Conservation (phyloP, 257 asterid species). For the Cordia subcordata region DNA sequence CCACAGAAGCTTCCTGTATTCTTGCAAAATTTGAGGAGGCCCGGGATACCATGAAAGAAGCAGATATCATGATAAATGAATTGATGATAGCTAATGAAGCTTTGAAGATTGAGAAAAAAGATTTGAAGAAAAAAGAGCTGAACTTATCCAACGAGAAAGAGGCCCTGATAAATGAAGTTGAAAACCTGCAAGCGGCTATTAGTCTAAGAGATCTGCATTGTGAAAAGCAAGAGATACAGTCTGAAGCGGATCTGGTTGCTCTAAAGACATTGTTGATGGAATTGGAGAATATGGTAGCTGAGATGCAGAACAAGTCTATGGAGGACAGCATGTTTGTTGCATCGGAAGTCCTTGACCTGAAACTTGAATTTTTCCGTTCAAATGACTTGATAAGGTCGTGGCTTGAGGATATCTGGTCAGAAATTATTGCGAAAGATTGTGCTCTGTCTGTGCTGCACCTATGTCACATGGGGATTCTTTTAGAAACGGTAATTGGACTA, state of each 20-base stretch:
- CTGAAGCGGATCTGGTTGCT: conserved; percentile 43
- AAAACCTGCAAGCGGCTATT: conserved; percentile 50
- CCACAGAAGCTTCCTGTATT: conserved; percentile 76
- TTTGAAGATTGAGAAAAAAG: conserved; percentile 58
- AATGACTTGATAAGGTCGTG: conserved; percentile 48
- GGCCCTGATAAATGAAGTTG: conserved; percentile 40
- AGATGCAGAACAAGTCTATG: conserved; percentile 35
- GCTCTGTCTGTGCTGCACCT: conserved; percentile 82
- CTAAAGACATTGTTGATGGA: conserved; percentile 49
- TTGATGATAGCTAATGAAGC: conserved; percentile 84
- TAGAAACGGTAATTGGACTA: conserved; percentile 77
- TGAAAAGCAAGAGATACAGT: conserved; percentile 42
- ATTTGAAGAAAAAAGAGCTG: conserved; percentile 46
- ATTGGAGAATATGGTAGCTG: conserved; percentile 56
- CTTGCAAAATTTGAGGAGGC: conserved; percentile 87
- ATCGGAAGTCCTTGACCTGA: conserved; percentile 42
- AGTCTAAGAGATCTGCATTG: conserved; percentile 45
- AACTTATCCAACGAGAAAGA: conserved; percentile 36
- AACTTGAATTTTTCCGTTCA: conserved; percentile 49
- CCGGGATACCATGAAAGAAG: conserved; percentile 84
- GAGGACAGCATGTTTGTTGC: conserved; percentile 45
- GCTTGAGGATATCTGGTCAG: conserved; percentile 92
- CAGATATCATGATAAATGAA: conserved; percentile 86
- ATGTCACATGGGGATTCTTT: conserved; percentile 84
- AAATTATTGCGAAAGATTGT: conserved; percentile 77